Base-by-base conservation (phyloP, 2,329 filamentous ascomycete species). In the Arthrobotrys sinensis region DNA sequence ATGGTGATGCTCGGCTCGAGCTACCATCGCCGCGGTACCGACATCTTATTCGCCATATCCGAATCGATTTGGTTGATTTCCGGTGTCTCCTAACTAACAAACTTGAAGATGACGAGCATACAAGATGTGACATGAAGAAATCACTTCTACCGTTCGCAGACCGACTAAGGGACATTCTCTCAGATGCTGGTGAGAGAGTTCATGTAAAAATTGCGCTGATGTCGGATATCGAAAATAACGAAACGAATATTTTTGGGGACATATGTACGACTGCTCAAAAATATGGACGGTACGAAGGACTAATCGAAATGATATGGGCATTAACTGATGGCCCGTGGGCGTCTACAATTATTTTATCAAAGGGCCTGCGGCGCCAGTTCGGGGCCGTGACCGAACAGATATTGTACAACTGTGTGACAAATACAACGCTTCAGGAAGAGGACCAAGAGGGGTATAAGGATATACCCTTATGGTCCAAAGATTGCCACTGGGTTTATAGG, bases 261-360 rank as follows among this genome's bases (percentile, higher is more conserved):
- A 8, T 2, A 12, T 3, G 36, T 38, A 38, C 8, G 36, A 8
- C 36, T 8, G 36, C 7, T 4, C 7, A 57, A 21, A 21, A 5
- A 16, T 1, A 12, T 10, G 8, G 19, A 21, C n/a, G 6, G 32
- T 57, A 38, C 10, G 7, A 6, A 1, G 36, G 36, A 2, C 10
- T 72, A 1, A 40, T 72, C 14, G 57, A 65, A 19, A 40, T 19
- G 4, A 1, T 46, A 0, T 72, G 57, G 57, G 57, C 68, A 3
- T 21, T 72, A 11, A 65, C 68, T 5, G 14, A 19, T 3, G 68
- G 68, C 1, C 60, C 68, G 8, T 72, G 68, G 68, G 55, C 24
- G 19, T 65, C 21, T 16, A 72, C 11, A 1, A 72, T 72, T 7
- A 55, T 1, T 1, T n/a, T 72, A 46, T 21, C 57, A 7, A 8